Percentiles rank a stretch among this genome's conserved stretches.
Evolutionary conservation across 768 basidiomycete species (phyloP).

Genomic region (Boletellus sp.): DNA sequence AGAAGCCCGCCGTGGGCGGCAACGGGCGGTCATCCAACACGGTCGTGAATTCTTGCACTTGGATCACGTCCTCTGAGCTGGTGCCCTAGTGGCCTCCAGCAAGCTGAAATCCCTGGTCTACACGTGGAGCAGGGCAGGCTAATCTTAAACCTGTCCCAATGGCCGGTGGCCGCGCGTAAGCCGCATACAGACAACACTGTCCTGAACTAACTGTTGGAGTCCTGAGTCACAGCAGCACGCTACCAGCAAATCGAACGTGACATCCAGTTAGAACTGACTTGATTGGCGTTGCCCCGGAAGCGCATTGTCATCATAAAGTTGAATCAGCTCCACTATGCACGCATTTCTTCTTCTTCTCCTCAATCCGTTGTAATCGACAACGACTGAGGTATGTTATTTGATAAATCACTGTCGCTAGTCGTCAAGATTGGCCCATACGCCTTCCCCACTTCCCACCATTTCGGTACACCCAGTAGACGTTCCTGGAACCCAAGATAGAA

Average conservation of each 20-base stretch:
- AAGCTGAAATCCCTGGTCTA: constrained; percentile 12
- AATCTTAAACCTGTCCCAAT: constrained; percentile 7
- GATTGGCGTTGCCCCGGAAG: too few relatives aligned
- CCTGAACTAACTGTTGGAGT: too few relatives aligned
- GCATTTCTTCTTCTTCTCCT: too few relatives aligned
- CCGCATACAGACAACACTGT: neutral
- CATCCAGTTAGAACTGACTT: too few relatives aligned
- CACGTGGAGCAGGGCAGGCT: constrained; percentile 2
- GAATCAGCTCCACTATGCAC: too few relatives aligned
- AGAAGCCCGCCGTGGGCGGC: constrained; percentile 7
- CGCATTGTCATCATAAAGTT: too few relatives aligned
- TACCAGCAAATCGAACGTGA: too few relatives aligned
- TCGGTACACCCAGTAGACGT: neutral
- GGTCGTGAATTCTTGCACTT: constrained; percentile 13
- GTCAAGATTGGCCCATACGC: constrained; percentile 20
- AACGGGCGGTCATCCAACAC: constrained; percentile 11
- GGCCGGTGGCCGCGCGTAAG: neutral
- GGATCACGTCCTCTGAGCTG: neutral
- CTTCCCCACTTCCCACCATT: constrained; percentile 16
- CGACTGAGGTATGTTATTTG: too few relatives aligned
- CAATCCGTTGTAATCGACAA: too few relatives aligned
- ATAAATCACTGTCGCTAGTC: constrained; percentile 19
- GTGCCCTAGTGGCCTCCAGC: neutral
- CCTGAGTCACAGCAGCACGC: too few relatives aligned
- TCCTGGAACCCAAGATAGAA: neutral